Base-by-base conservation (phyloP, 805 yeast species). In the Candida pseudofarinosa region DNA sequence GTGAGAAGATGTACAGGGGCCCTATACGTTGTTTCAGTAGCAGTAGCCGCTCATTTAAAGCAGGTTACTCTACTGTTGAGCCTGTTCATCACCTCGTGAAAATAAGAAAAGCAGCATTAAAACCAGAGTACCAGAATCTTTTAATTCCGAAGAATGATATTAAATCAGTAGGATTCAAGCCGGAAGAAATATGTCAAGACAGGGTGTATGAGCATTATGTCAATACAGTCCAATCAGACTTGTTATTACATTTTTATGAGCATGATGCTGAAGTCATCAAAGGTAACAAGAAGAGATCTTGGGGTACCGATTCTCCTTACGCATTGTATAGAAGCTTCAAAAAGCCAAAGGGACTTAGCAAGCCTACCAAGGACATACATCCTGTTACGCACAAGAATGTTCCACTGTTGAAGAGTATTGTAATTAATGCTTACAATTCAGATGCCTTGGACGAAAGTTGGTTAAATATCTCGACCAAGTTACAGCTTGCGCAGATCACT, bases 41-140 rank as follows among this genome's bases (percentile, higher is more conserved):
- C 65, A 44, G 76, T 67, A 60, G 76, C 76, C 39, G 84, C 80
- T 23, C 79, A 76, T 39, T 49, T 37, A 67, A 57, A 42, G 51
- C 72, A 12, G 73, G 73, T 6, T 70, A 69, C 61, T 84, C 95
- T 33, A 76, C 87, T 40, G 90, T 88, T 31, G 79, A 84, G 39
- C 98, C 99, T 1, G 95, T 91, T 13, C 99, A 93, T 63, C 99
- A 93, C 65, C 75, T 79, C 46, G 86, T 91, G 35, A 80, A 79
- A 51, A 80, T 88, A 57, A 76, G 79, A 55, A 93, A 93, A 62
- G 67, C 80, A 32, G 77, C 78, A 42, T 75, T 91, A 39, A 83
- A 90, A 31, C 89, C 91, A 44, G 73, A 83, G 46, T 85, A 82
- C 62, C 80, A 85, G 40, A 85, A 80, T 33, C 65, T 87, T 44